These are phyloP conservation scores for Neofusicoccum kwambonambiense DNA, from an alignment of 2,329 filamentous ascomycete species.

Conservation along the genomic window DNA sequence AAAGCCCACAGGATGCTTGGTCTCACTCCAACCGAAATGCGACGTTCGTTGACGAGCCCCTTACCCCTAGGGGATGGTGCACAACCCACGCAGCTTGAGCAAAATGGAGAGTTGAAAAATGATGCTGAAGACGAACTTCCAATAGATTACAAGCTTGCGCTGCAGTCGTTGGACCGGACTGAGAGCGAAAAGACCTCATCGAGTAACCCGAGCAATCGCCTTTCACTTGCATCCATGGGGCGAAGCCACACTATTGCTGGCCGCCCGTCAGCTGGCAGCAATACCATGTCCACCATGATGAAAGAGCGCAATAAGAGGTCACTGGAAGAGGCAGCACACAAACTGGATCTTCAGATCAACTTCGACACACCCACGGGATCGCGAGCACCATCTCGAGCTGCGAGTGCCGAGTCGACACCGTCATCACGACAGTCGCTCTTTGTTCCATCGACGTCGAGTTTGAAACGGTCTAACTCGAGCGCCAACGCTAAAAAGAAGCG, in stretches of 20 bases:
- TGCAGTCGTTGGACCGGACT: slow-evolving; percentile 28
- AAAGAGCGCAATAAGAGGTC: slow-evolving; percentile 15
- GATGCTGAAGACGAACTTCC: slow-evolving; percentile 25
- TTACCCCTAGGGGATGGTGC: slow-evolving; percentile 14
- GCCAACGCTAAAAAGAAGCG: slow-evolving; percentile 36
- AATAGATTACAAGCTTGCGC: slow-evolving; percentile 41
- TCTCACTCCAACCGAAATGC: slow-evolving; percentile 27
- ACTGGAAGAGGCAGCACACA: slow-evolving; percentile 7
- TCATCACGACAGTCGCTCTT: slow-evolving; percentile 21
- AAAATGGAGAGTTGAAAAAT: slow-evolving; percentile 5
- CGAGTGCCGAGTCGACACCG: slow-evolving; percentile 20
- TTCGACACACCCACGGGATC: slow-evolving; percentile 5
- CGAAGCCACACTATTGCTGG: slow-evolving; percentile 15
- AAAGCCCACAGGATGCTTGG: slow-evolving; percentile 46
- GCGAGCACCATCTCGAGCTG: slow-evolving; percentile 14
- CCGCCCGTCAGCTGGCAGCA: neutral
- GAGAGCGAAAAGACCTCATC: slow-evolving; percentile 9
- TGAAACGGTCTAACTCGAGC: slow-evolving; percentile 32
- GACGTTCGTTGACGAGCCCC: slow-evolving; percentile 17
- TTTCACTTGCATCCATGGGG: slow-evolving; percentile 13
- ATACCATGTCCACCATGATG: slow-evolving; percentile 5
- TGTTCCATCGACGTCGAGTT: slow-evolving; percentile 22
- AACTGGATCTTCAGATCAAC: slow-evolving; percentile 11
- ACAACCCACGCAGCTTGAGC: neutral
- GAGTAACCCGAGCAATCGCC: slow-evolving; percentile 7